phyloP scores from a whole-genome alignment of 352 stramenopile species.

The Elongisporangium anandrum region DNA sequence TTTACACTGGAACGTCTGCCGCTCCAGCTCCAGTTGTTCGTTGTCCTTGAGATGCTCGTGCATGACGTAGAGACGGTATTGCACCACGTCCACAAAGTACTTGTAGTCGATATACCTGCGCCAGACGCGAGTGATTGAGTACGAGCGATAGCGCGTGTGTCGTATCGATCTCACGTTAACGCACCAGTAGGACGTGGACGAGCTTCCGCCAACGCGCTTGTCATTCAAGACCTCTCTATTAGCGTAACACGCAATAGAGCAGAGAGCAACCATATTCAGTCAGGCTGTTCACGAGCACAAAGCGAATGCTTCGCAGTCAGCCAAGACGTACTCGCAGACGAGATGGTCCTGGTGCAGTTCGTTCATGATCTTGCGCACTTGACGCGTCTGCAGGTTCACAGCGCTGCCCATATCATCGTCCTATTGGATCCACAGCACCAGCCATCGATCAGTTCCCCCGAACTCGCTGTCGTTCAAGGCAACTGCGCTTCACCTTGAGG shows the following conservation, averaged over 20 bases:
- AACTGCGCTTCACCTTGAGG: slow-evolving; percentile 52
- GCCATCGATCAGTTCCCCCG: too few species aligned
- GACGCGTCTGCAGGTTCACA: slow-evolving; percentile 83
- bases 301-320: too few species aligned
- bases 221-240: slow-evolving; percentile 83
- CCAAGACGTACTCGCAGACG: slow-evolving; percentile 66
- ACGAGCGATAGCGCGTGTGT: neutral
- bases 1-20: slow-evolving; percentile 85
- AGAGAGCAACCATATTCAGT: too few species aligned
- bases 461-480: neutral
- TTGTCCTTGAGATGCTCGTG: slow-evolving; percentile 82
- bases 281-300: slow-evolving; percentile 1
- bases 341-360: slow-evolving; percentile 83
- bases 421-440: slow-evolving; percentile 17
- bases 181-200: slow-evolving; percentile 84
- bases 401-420: slow-evolving; percentile 87
- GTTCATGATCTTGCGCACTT: slow-evolving; percentile 89
- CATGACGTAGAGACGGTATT: slow-evolving; percentile 87
- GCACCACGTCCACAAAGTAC: slow-evolving; percentile 88
- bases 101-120: slow-evolving; percentile 89
- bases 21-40: slow-evolving; percentile 84
- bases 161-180: neutral
- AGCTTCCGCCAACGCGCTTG: slow-evolving; percentile 78
- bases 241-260: neutral
- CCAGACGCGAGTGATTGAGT: neutral